phyloP scores from a whole-genome alignment of 192 early-diverging fungal species.

The Coemansia sp. region DNA sequence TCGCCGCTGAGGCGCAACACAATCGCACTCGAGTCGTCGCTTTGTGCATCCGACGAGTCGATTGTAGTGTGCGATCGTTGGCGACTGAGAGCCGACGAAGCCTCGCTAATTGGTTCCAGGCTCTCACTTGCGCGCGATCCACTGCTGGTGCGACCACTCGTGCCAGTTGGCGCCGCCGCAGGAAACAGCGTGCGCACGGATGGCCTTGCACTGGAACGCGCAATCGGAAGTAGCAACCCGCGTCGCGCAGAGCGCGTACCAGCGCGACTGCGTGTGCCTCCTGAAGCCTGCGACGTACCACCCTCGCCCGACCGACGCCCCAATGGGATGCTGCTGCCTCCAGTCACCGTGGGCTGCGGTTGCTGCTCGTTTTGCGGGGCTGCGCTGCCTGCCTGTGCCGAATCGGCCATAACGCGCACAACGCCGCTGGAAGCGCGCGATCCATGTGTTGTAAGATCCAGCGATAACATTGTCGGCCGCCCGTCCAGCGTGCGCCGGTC shows the following conservation, averaged over 20 bases:
- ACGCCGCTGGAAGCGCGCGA: conserved; percentile 23
- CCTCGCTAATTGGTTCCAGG: conserved; percentile 50
- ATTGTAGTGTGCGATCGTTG: conserved; percentile 41
- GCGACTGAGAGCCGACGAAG: conserved; percentile 32
- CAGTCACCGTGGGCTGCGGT: background rate
- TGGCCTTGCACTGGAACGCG: conserved; percentile 29
- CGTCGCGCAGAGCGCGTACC: conserved; percentile 26
- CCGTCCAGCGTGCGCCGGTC: conserved; percentile 50
- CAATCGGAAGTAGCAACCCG: conserved; percentile 49
- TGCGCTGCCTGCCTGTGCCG: background rate
- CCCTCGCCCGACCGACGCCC: conserved; percentile 30
- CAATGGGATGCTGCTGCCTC: conserved; percentile 1
- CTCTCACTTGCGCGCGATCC: conserved; percentile 46
- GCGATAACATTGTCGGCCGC: conserved; percentile 44
- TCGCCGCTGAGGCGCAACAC: conserved; percentile 24
- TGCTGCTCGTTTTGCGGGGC: background rate
- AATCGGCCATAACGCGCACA: conserved; percentile 27
- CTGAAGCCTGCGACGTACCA: conserved; percentile 2
- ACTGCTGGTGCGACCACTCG: conserved; percentile 21
- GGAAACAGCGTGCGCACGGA: conserved; percentile 44
- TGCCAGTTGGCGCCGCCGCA: conserved; percentile 2
- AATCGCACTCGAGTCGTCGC: conserved; percentile 5
- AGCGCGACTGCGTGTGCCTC: conserved; percentile 10
- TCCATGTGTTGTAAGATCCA: conserved; percentile 24
- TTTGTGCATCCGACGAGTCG: conserved; percentile 24